A percentile compares a stretch with the other conserved stretches of the same genome.
Conservation (phyloP, 257 asterid species). For the Solanum medicagineum region DNA sequence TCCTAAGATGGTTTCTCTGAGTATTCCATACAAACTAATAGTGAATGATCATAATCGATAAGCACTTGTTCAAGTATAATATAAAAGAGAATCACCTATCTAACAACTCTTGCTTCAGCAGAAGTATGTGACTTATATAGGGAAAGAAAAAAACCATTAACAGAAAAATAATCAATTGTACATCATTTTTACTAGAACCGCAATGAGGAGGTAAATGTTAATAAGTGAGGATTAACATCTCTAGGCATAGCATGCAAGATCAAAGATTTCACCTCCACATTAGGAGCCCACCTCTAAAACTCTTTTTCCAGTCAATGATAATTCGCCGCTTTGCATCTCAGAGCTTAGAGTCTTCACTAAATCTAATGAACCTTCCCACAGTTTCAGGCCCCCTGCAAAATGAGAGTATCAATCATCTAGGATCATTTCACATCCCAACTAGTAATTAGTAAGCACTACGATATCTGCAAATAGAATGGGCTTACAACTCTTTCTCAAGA, state of each 20-base stretch:
- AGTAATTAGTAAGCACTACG: not conserved
- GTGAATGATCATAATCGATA: not conserved
- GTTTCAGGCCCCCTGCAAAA: slow-evolving; percentile 72
- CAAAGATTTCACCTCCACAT: slow-evolving; percentile 34
- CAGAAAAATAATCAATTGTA: not conserved
- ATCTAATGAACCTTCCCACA: slow-evolving; percentile 95
- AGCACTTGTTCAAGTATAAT: not conserved
- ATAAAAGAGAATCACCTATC: not conserved
- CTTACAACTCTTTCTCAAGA: not conserved
- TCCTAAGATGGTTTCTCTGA: not conserved
- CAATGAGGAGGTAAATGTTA: not conserved
- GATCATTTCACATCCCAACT: not conserved
- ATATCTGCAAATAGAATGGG: not conserved
- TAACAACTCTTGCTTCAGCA: not conserved
- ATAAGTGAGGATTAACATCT: not conserved
- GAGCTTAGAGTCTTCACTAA: slow-evolving; percentile 49
- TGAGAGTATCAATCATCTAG: not conserved
- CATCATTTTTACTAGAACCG: not conserved
- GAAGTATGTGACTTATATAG: not conserved
- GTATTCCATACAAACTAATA: too few species aligned
- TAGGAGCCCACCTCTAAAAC: slow-evolving; percentile 84
- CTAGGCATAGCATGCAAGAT: not conserved
- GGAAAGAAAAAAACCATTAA: not conserved
- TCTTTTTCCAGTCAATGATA: slow-evolving; percentile 52
- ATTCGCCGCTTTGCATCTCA: slow-evolving; percentile 40